A percentile compares a stretch with the other conserved stretches of the same genome.
Conservation (phyloP, 2,329 filamentous ascomycete species). For the Ophiosphaerella korrae region DNA sequence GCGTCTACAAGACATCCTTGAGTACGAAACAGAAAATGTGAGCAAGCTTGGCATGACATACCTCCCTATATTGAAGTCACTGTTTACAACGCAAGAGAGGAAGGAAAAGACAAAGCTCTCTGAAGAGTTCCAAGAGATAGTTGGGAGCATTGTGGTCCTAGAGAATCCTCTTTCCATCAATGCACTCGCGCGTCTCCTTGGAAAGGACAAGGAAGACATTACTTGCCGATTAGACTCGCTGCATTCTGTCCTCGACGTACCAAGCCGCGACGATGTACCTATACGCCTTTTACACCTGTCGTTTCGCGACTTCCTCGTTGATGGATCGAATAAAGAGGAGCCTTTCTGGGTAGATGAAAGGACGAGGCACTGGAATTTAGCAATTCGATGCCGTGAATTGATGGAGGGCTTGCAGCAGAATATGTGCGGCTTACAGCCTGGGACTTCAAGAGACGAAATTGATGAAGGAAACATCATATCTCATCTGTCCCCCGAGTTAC, state of each 20-base stretch:
- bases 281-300: conserved; percentile 17
- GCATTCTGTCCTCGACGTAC: conserved; percentile 20
- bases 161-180: conserved; percentile 11
- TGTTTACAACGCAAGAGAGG: conserved; percentile 5
- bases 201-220: conserved; percentile 7
- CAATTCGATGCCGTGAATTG: conserved; percentile 39
- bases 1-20: no score
- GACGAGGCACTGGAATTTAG: conserved; percentile 33
- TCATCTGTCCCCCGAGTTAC: conserved; percentile 9
- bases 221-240: conserved; percentile 10
- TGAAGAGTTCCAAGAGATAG: conserved; percentile 8
- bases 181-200: conserved; percentile 12
- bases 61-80: no score
- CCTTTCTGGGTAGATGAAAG: conserved; percentile 27
- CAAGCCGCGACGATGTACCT: conserved; percentile 3
- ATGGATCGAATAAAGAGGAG: conserved; percentile 25
- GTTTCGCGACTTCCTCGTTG: conserved; percentile 22
- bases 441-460: conserved; percentile 14
- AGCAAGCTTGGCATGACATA: no score
- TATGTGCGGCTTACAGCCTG: conserved; percentile 42
- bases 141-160: conserved; percentile 17
- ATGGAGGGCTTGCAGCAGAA: conserved; percentile 40
- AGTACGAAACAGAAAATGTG: no score
- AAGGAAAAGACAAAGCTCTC: background rate
- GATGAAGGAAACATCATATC: no score